A percentile compares a stretch with the other conserved stretches of the same genome.
phyloP scores from a whole-genome alignment of 352 stramenopile genomes.

The Peronospora farinosa region DNA sequence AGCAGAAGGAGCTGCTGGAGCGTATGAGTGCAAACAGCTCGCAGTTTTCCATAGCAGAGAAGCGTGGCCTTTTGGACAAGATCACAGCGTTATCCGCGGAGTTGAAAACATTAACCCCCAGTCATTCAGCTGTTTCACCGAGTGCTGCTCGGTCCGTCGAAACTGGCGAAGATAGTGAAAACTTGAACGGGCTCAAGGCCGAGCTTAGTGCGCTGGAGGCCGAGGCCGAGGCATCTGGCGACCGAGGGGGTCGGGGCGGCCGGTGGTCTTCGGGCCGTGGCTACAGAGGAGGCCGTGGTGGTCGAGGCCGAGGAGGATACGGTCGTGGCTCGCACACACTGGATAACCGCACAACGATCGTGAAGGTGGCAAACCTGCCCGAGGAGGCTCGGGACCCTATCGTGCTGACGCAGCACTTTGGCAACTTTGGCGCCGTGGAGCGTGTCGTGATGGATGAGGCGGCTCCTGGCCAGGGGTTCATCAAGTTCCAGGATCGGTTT shows the following conservation, averaged over 20 bases:
- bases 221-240: constrained; percentile 42
- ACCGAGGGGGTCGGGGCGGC: constrained; percentile 32
- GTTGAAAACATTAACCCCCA: constrained; percentile 52
- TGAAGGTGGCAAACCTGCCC: constrained; percentile 68
- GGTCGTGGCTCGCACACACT: constrained; percentile 52
- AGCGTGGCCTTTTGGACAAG: constrained; percentile 77
- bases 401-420: constrained; percentile 82
- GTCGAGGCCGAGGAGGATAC: constrained; percentile 43
- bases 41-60: constrained; percentile 62
- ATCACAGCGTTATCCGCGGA: constrained; percentile 69
- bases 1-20: constrained; percentile 78
- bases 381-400: constrained; percentile 69
- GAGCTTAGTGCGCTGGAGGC: constrained; percentile 65
- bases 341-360: constrained; percentile 82
- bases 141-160: constrained; percentile 10
- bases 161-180: constrained; percentile 19
- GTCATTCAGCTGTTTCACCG: constrained; percentile 22
- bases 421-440: constrained; percentile 77
- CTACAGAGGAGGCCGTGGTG: constrained; percentile 45
- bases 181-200: constrained; percentile 49
- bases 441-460: constrained; percentile 58
- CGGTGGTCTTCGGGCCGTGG: constrained; percentile 39
- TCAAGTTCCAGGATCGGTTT: constrained; percentile 84
- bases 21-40: constrained; percentile 74
- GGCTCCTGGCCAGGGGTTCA: constrained; percentile 42